Evolutionary conservation across 768 basidiomycete genomes (phyloP).

Genomic region (Psilocybe subaeruginosa): DNA sequence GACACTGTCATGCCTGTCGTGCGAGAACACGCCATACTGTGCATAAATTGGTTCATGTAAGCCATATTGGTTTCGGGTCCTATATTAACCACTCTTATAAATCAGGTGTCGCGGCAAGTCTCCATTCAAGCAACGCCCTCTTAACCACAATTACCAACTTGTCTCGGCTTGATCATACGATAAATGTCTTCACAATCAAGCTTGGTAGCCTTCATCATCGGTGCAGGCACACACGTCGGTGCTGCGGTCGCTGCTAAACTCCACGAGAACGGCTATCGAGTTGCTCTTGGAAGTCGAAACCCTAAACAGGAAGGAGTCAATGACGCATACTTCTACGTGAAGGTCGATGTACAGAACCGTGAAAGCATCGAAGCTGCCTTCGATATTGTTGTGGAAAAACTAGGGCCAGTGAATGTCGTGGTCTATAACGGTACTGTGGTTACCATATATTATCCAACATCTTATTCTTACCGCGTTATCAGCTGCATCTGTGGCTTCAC

Average conservation of each 20-base stretch:
- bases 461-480: not conserved
- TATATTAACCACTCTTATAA: too few species aligned
- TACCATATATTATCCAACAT: slow-evolving; percentile 3
- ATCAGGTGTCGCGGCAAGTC: too few species aligned
- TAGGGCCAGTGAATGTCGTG: slow-evolving; percentile 48
- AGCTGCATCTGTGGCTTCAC: slow-evolving; percentile 20
- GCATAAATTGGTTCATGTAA: too few species aligned
- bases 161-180: too few species aligned
- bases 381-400: slow-evolving; percentile 32
- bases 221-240: slow-evolving; percentile 30
- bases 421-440: slow-evolving; percentile 43
- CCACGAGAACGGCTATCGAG: slow-evolving; percentile 29
- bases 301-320: slow-evolving; percentile 14
- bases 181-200: slow-evolving; percentile 8
- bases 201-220: slow-evolving; percentile 32
- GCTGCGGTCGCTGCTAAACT: slow-evolving; percentile 27
- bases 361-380: slow-evolving; percentile 39
- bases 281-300: slow-evolving; percentile 32
- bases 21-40: too few species aligned
- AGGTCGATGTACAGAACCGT: slow-evolving; percentile 37
- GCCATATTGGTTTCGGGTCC: too few species aligned
- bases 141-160: too few species aligned
- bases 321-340: slow-evolving; percentile 32
- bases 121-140: too few species aligned
- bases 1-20: too few species aligned